phyloP scores from a whole-genome alignment of 306 rosid genomes.

The Lathyrus sativus region DNA sequence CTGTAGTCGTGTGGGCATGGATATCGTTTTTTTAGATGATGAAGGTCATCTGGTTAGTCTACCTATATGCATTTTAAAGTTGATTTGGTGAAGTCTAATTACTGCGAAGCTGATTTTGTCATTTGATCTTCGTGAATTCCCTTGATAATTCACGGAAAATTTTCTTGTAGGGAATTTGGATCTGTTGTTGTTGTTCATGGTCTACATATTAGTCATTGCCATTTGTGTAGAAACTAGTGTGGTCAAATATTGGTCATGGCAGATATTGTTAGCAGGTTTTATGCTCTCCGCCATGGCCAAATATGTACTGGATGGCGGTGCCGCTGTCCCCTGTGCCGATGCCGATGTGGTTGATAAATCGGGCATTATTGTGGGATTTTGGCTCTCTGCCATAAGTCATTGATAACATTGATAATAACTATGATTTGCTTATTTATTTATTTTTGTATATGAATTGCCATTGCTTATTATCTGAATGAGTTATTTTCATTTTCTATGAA shows the following conservation, averaged over 20 bases:
- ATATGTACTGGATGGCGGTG: no score
- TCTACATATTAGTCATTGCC: background rate
- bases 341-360: no score
- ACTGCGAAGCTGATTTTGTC: background rate
- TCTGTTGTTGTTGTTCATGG: background rate
- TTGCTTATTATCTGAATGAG: background rate
- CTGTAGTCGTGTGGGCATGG: background rate
- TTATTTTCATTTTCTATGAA: background rate
- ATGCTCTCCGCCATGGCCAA: no score
- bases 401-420: background rate
- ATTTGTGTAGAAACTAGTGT: background rate
- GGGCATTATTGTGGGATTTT: no score
- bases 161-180: background rate
- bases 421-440: background rate
- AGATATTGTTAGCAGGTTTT: no score
- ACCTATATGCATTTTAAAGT: background rate
- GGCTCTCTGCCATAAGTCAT: no score
- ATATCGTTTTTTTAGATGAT: background rate
- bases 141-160: background rate
- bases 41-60: background rate
- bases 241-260: no score
- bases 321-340: no score
- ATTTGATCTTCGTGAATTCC: background rate
- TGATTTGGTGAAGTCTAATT: background rate
- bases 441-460: conserved; percentile 6